phyloP scores from a whole-genome alignment of 2,329 filamentous ascomycete genomes.

The Stagonosporopsis vannaccii region DNA sequence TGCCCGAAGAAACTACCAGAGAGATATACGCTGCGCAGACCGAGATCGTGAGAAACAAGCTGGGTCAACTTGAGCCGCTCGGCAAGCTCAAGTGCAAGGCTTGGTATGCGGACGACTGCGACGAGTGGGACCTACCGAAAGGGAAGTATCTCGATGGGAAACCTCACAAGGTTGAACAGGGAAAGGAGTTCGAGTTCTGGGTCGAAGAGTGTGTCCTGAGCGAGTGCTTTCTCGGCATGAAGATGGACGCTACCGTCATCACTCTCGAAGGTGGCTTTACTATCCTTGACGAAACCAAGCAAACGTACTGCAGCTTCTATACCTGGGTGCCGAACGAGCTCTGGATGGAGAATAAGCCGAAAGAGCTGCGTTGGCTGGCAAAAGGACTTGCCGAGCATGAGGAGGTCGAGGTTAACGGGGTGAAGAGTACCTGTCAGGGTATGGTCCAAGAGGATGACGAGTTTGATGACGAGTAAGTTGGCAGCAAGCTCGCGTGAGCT shows the following conservation, averaged over 20 bases:
- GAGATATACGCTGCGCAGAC: conserved; percentile 56
- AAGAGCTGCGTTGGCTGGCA: conserved; percentile 35
- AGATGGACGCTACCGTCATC: conserved; percentile 49
- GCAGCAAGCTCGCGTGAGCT: conserved; percentile 8
- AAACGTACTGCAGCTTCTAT: conserved; percentile 55
- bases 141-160: conserved; percentile 35
- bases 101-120: conserved; percentile 55
- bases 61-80: conserved; percentile 56
- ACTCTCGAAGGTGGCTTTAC: conserved; percentile 34
- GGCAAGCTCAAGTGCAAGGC: conserved; percentile 62
- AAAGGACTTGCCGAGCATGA: conserved; percentile 30
- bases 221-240: conserved; percentile 67
- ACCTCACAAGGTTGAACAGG: conserved; percentile 33
- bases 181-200: conserved; percentile 63
- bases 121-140: conserved; percentile 49
- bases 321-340: conserved; percentile 55
- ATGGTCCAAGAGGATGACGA: conserved; percentile 29
- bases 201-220: conserved; percentile 69
- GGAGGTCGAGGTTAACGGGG: conserved; percentile 20
- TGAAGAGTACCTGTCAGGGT: conserved; percentile 13
- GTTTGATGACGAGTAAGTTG: conserved; percentile 17
- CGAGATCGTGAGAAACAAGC: conserved; percentile 44
- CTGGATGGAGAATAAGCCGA: conserved; percentile 41
- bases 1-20: conserved; percentile 52
- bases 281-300: conserved; percentile 49